Evolutionary conservation across 2,329 filamentous ascomycete genomes (phyloP).

Genomic region (Calonectria ilicicola): DNA sequence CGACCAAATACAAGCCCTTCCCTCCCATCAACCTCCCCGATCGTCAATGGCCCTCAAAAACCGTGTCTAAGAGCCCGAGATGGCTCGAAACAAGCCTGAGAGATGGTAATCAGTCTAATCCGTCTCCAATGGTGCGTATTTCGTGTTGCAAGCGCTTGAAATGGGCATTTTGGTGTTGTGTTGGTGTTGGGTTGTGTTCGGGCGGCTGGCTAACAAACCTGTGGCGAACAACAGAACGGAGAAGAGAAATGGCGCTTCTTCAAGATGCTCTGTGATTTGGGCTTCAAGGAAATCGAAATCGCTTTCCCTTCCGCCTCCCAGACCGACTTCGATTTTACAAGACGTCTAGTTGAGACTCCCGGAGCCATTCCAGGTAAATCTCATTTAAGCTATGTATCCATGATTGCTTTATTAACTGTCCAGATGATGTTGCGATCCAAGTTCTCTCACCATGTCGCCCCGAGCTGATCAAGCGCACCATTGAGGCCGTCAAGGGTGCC

Average conservation of each 20-base stretch:
- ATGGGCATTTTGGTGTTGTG: neutral
- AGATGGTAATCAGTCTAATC: conserved; percentile 88
- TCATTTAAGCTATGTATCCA: too few relatives aligned
- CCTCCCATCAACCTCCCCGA: conserved; percentile 69
- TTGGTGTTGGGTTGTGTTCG: conserved; percentile 5
- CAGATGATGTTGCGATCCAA: conserved; percentile 87
- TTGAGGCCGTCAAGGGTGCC: conserved; percentile 87
- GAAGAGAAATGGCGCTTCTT: conserved; percentile 97
- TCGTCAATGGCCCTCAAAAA: conserved; percentile 86
- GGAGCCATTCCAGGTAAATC: too few relatives aligned
- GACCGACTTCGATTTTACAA: conserved; percentile 96
- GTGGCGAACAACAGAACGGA: conserved; percentile 72
- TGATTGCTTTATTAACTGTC: too few relatives aligned
- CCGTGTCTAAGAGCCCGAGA: conserved; percentile 84
- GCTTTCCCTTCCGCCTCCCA: conserved; percentile 95
- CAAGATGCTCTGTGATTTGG: conserved; percentile 90
- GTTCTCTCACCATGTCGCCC: conserved; percentile 92
- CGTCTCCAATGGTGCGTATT: neutral
- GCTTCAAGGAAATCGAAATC: conserved; percentile 98
- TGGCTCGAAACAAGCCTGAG: conserved; percentile 88
- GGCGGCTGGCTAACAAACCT: conserved; percentile 16
- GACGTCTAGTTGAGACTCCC: conserved; percentile 67
- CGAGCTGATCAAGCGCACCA: conserved; percentile 90
- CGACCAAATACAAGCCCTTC: conserved; percentile 81
- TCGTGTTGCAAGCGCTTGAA: neutral